Percentiles rank a stretch among this genome's conserved stretches.
Evolutionary conservation across 2,329 filamentous ascomycete genomes (phyloP).

Genomic region (Botrytis fragariae): DNA sequence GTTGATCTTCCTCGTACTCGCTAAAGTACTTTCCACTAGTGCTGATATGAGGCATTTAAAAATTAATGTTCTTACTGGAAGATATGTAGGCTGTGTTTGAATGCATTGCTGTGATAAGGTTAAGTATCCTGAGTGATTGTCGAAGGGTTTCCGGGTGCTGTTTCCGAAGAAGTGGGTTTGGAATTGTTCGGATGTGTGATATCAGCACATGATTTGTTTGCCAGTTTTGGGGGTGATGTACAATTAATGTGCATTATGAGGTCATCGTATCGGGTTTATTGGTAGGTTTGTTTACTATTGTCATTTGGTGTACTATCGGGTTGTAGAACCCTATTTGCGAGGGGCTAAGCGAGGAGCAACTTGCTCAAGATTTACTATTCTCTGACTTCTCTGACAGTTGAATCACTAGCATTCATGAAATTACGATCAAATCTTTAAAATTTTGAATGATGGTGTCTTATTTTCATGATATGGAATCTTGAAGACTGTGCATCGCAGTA

Average conservation of each 20-base stretch:
- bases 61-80: not conserved
- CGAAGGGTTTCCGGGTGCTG: not conserved
- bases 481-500: not conserved
- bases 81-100: not conserved
- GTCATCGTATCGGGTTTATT: not conserved
- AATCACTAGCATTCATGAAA: not conserved
- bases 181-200: not conserved
- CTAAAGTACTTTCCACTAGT: not conserved
- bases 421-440: not conserved
- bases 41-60: not conserved
- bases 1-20: not conserved
- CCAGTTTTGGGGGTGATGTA: not conserved
- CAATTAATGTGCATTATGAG: not conserved
- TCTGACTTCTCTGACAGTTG: too few species aligned
- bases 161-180: not conserved
- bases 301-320: not conserved
- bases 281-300: fast-evolving
- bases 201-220: not conserved
- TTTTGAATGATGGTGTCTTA: not conserved
- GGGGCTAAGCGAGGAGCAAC: not conserved
- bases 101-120: not conserved
- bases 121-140: not conserved
- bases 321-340: not conserved
- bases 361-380: too few species aligned
- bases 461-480: fast-evolving